Base-by-base conservation (phyloP, 352 stramenopile genomes). In the Blastocystis sp. region DNA sequence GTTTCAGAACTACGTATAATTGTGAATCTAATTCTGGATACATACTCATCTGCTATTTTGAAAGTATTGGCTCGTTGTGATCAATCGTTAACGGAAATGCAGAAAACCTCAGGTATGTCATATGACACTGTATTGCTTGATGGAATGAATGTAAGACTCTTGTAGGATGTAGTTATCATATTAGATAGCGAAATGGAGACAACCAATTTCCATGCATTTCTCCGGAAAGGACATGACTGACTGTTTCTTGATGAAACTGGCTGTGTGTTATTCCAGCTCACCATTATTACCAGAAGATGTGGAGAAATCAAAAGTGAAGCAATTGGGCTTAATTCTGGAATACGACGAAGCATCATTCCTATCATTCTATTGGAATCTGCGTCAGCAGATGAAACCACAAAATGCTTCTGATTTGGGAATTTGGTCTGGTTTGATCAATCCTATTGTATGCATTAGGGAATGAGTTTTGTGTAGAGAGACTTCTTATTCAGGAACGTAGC, bases 401-500 rank as follows among this genome's bases (percentile, higher is more conserved):
- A 39, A 59, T 5, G 43, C 29, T 32, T 51, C 14, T 9, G 43
- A 58, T 61, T 78, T 49, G 1, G 32, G 32, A 2, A 51, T 29
- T 3, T 78, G 27, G 14, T 56, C 35, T 11, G 14, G 14, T 37
- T n/a, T 73, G 4, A 19, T 80, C 11, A n/a, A 14, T 42, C 19
- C 21, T 9, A 83, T 83, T 29, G 46, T 83, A 52, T 35, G 29
- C 4, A 1, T 32, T 24, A 27, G 5, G 69, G 19, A 12, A 32
- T 24, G 21, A 35, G 9, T 80, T 32, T 61, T 5, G 16, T 5
- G 16, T 80, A 80, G 69, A 61, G 43, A 61, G 49, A 66, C 2
- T 63, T 61, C 16, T 51, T 83, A 37, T 83, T 83, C 27, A 27
- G 7, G 54, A 43, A 16, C 4, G 27, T 83, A 16, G 71, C 71